Base-by-base conservation (phyloP, 768 basidiomycete genomes). In the Leccinellum luteum region DNA sequence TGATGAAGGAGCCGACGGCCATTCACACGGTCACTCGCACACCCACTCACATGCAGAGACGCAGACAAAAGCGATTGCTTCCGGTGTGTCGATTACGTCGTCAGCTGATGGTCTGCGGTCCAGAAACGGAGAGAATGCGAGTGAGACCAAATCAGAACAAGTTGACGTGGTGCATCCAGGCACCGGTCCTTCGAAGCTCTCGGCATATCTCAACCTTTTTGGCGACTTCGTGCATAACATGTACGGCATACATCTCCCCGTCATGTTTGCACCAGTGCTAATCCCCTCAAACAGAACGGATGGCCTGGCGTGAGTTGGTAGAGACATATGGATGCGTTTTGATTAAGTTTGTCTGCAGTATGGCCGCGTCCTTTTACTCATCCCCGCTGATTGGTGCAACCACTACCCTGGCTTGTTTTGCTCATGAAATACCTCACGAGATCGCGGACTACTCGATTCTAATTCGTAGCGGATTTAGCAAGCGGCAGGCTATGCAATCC, bases 321-420 rank as follows among this genome's bases (percentile, higher is more conserved):
- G 53, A 32, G 45, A 61, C 49, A 59, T 48, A 23, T 30, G 43
- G 25, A 35, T 28, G 51, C 30, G 35, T 30, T 56, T 48, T 56
- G 51, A 51, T 45, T 28, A 34, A 56, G 38, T 47, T 51, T 48
- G 47, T 32, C 7, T 38, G 23, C 63, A 93, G 92, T 31, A 94
- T 96, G 90, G 89, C 92, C 15, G 93, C 94, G 52, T 93, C 92
- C n/a, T 96, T 95, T 78, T 95, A 95, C 70, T 92, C 92, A n/a
- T 92, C 90, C 32, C 94, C 94, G 3, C 77, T 94, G 57, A 92
- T 96, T 60, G 94, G 94, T 44, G 93, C 94, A 34, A 94, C 93
- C 44, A 95, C 93, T 3, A 94, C 93, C n/a, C 80, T 96, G 48
- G 94, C 94, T 25, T 95, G 93, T 69, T 96, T 95, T 67, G 92